Conservation (phyloP, 139 green algal species). For the Micromonas pusilla region DNA sequence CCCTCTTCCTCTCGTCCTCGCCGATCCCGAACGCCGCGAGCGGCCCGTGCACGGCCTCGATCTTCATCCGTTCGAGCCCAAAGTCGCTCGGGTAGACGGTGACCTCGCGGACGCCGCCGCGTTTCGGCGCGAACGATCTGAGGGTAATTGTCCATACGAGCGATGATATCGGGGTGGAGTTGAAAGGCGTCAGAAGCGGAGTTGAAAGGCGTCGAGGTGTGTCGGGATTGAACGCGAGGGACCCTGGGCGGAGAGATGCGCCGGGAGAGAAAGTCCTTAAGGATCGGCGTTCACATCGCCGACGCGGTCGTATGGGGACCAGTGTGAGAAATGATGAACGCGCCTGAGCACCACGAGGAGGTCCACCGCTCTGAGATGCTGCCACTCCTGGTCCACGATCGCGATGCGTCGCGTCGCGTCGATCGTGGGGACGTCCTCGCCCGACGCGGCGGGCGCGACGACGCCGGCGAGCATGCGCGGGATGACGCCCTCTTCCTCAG, state of each 20-base stretch:
- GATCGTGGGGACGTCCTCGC: constrained; percentile 13
- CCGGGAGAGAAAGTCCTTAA: too few relatives aligned
- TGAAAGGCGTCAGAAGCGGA: too few relatives aligned
- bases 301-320: too few relatives aligned
- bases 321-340: too few relatives aligned
- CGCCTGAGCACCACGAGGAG: constrained; percentile 71
- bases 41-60: constrained; percentile 16
- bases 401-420: constrained; percentile 57
- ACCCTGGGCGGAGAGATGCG: too few relatives aligned
- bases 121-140: constrained; percentile 64
- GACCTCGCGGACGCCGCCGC: constrained; percentile 50
- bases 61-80: constrained; percentile 75
- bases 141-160: too few relatives aligned
- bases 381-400: constrained; percentile 87
- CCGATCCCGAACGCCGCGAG: constrained; percentile 7
- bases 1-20: background rate
- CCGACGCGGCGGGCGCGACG: background rate
- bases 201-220: too few relatives aligned
- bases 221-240: too few relatives aligned
- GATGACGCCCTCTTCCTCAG: background rate
- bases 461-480: background rate
- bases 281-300: too few relatives aligned
- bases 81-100: constrained; percentile 91
- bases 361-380: constrained; percentile 66
- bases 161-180: too few relatives aligned